Evolutionary conservation across 768 basidiomycete species (phyloP).

Genomic region (Dictyophora rubrovolvata): DNA sequence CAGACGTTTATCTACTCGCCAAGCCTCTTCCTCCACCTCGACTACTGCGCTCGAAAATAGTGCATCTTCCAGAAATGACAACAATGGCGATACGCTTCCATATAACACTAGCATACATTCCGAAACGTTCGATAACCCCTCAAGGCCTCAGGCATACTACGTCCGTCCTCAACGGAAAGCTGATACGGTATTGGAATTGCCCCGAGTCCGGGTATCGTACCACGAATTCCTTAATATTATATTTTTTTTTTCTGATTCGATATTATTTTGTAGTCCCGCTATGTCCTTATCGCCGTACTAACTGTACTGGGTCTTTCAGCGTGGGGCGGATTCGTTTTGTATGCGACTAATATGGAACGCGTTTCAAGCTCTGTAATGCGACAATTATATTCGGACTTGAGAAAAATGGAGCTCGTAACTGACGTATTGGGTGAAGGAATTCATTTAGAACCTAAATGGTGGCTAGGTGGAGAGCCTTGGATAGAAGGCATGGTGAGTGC

Average conservation of each 20-base stretch:
- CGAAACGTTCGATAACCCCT: conserved; percentile 34
- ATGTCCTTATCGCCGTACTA: conserved; percentile 48
- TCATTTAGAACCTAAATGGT: conserved; percentile 57
- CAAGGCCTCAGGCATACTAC: conserved; percentile 37
- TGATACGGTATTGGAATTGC: conserved; percentile 26
- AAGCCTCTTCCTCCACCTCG: neutral
- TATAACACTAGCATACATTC: conserved; percentile 6
- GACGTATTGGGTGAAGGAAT: conserved; percentile 56
- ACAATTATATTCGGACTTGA: conserved; percentile 51
- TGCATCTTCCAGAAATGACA: neutral
- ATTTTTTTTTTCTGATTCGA: neutral
- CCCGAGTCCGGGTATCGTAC: conserved; percentile 29
- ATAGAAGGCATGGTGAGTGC: conserved; percentile 54
- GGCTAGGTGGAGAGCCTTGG: conserved; percentile 66
- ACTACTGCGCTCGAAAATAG: neutral
- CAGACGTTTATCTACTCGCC: neutral
- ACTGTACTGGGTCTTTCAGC: conserved; percentile 43
- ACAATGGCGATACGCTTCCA: neutral
- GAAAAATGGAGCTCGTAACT: conserved; percentile 38
- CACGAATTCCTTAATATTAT: neutral
- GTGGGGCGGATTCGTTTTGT: conserved; percentile 61
- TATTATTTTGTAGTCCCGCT: conserved; percentile 26
- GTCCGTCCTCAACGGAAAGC: conserved; percentile 24
- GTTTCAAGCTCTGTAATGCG: conserved; percentile 66
- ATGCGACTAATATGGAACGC: conserved; percentile 68